Evolutionary conservation across 192 early-diverging fungal species (phyloP).

Genomic region (Cladochytrium replicatum): DNA sequence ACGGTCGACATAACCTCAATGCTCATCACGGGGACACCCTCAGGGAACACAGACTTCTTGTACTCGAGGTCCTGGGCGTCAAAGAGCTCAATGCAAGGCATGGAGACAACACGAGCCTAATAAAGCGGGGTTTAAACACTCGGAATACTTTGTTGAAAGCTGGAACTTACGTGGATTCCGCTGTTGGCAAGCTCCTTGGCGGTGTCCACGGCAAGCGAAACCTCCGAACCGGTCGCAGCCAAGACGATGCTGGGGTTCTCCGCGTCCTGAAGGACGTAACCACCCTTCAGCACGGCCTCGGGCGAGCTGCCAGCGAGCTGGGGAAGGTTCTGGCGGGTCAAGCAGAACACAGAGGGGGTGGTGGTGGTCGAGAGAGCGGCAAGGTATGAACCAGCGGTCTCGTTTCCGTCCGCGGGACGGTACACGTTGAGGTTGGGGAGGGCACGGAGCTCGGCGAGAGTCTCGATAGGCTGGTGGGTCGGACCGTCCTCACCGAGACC

Average conservation of each 20-base stretch:
- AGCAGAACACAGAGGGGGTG: slow-evolving; percentile 73
- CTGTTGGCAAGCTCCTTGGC: slow-evolving; percentile 57
- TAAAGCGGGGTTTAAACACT: too few relatives aligned
- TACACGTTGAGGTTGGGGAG: slow-evolving; percentile 79
- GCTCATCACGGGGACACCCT: slow-evolving; percentile 72
- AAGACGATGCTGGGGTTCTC: slow-evolving; percentile 51
- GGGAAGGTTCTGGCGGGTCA: slow-evolving; percentile 91
- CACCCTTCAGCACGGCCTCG: slow-evolving; percentile 76
- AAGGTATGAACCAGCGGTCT: slow-evolving; percentile 79
- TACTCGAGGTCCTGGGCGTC: slow-evolving; percentile 73
- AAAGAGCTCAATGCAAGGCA: slow-evolving; percentile 87
- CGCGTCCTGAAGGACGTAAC: slow-evolving; percentile 68
- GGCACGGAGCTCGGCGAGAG: slow-evolving; percentile 76
- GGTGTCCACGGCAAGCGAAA: slow-evolving; percentile 75
- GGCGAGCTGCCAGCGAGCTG: slow-evolving; percentile 76
- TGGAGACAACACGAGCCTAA: slow-evolving; percentile 76
- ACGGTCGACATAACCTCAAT: slow-evolving; percentile 80
- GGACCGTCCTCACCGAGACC: slow-evolving; percentile 98
- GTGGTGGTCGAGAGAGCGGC: slow-evolving; percentile 59
- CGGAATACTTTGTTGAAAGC: background rate
- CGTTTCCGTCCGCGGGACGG: slow-evolving; percentile 92
- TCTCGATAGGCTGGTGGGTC: slow-evolving; percentile 98
- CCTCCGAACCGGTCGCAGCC: slow-evolving; percentile 86
- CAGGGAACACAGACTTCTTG: slow-evolving; percentile 63
- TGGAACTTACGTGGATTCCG: slow-evolving; percentile 11